Conservation (phyloP, 192 early-diverging fungal genomes). For the Coemansia umbellata region DNA sequence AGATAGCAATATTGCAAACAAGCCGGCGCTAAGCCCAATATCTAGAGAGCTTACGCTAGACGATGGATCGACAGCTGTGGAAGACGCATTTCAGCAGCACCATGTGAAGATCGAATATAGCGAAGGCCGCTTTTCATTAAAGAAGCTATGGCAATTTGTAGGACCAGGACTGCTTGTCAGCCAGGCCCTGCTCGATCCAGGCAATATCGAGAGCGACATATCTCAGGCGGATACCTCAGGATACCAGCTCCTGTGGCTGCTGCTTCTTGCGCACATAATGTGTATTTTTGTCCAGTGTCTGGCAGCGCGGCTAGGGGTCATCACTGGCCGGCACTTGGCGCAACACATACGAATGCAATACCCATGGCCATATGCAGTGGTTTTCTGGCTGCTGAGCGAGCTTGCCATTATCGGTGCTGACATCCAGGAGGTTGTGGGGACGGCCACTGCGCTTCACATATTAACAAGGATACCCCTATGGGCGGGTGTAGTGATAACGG, state of each 20-base stretch:
- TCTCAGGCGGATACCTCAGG: constrained; percentile 63
- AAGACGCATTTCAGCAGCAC: constrained; percentile 29
- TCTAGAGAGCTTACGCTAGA: constrained; percentile 16
- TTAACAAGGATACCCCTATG: constrained; percentile 67
- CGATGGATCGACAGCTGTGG: constrained; percentile 30
- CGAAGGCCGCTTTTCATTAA: constrained; percentile 50
- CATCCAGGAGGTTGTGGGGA: constrained; percentile 82
- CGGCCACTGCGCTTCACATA: constrained; percentile 82
- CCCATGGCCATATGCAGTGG: constrained; percentile 38
- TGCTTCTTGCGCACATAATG: constrained; percentile 59
- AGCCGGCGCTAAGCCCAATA: neutral
- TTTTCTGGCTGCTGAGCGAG: constrained; percentile 61
- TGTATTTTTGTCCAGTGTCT: constrained; percentile 64
- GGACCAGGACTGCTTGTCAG: constrained; percentile 60
- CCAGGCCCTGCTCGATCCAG: constrained; percentile 68
- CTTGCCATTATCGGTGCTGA: constrained; percentile 70
- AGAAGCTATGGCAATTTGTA: constrained; percentile 59
- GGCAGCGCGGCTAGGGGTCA: constrained; percentile 61
- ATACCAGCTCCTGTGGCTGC: constrained; percentile 61
- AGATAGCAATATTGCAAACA: neutral
- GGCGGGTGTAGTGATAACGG: constrained; percentile 77
- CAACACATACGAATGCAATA: constrained; percentile 55
- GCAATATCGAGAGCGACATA: constrained; percentile 70
- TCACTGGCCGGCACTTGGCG: constrained; percentile 64
- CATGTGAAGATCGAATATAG: constrained; percentile 42